These are phyloP conservation scores for Hygrophorus russula DNA, from an alignment of 768 basidiomycete genomes.

Conservation along the genomic window DNA sequence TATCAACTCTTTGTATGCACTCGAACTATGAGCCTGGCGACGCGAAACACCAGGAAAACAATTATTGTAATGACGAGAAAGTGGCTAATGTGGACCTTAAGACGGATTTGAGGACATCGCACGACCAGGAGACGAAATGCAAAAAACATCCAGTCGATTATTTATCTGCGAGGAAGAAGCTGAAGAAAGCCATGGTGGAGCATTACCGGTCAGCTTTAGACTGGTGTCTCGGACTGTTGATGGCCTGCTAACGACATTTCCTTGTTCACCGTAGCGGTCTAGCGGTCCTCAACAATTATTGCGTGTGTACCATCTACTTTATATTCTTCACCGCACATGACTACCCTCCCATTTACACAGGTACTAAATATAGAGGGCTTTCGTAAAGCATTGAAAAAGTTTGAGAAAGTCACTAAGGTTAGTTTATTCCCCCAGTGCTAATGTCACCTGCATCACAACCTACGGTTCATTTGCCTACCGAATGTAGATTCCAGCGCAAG, in stretches of 20 bases:
- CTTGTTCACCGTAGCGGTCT: constrained; percentile 22
- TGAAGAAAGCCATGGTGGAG: constrained; percentile 76
- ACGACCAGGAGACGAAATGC: too few relatives aligned
- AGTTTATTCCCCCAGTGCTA: background rate
- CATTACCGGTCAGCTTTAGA: constrained; percentile 53
- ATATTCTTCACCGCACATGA: too few relatives aligned
- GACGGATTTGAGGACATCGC: too few relatives aligned
- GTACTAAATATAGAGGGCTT: constrained; percentile 87
- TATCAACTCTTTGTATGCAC: too few relatives aligned
- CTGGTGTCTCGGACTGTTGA: too few relatives aligned
- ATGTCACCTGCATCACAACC: background rate
- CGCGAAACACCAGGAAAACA: too few relatives aligned
- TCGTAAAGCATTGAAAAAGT: constrained; percentile 77
- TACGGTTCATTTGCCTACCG: background rate
- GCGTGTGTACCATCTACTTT: constrained; percentile 34
- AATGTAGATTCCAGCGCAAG: constrained; percentile 51
- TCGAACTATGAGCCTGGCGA: too few relatives aligned
- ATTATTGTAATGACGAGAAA: too few relatives aligned
- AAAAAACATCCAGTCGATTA: constrained; percentile 83
- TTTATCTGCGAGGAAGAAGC: constrained; percentile 64
- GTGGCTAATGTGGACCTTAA: too few relatives aligned
- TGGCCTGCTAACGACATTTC: background rate
- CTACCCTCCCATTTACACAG: constrained; percentile 20
- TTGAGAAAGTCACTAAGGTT: constrained; percentile 69
- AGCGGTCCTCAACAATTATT: constrained; percentile 81